Percentiles rank a stretch among this genome's conserved stretches.
These are phyloP conservation scores for Talaromyces proteolyticus DNA, from an alignment of 495 filamentous ascomycete genomes.

Conservation along the genomic window DNA sequence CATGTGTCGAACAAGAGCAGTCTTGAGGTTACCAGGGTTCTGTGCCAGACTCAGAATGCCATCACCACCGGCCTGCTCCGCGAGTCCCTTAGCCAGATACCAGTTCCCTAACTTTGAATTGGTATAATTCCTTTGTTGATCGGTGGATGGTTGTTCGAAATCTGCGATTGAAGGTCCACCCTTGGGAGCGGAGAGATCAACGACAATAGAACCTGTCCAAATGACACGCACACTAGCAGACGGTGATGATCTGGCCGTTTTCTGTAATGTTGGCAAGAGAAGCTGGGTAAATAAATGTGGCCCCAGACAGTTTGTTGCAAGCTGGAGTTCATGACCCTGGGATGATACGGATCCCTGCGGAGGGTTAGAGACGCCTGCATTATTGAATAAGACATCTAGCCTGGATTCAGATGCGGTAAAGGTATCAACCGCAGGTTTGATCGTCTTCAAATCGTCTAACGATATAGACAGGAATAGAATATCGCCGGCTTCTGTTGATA, in stretches of 20 bases:
- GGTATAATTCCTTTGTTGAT: conserved; percentile 15
- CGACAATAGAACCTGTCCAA: conserved; percentile 20
- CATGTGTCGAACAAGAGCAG: conserved; percentile 16
- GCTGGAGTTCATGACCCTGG: conserved; percentile 32
- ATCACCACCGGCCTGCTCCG: conserved; percentile 1
- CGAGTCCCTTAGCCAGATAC: conserved; percentile 17
- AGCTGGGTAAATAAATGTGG: conserved; percentile 26
- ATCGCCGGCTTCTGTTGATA: conserved; percentile 13
- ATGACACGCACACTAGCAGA: conserved; percentile 21
- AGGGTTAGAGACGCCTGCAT: conserved; percentile 42
- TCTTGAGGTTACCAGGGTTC: conserved; percentile 31
- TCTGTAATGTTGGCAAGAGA: conserved; percentile 18
- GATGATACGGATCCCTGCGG: conserved; percentile 18
- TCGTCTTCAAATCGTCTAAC: conserved; percentile 42
- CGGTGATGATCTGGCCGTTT: conserved; percentile 11
- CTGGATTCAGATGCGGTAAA: conserved; percentile 32
- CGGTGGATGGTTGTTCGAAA: conserved; percentile 9
- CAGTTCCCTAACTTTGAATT: conserved; percentile 20
- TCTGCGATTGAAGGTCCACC: conserved; percentile 17
- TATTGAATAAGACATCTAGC: conserved; percentile 51
- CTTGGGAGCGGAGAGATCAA: conserved; percentile 16
- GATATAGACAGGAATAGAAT: conserved; percentile 38
- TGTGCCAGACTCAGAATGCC: conserved; percentile 23
- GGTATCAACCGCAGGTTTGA: conserved; percentile 36
- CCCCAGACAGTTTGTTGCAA: conserved; percentile 34